Evolutionary conservation across 106 monocot species (phyloP).

Genomic region (Platanthera zijinensis): DNA sequence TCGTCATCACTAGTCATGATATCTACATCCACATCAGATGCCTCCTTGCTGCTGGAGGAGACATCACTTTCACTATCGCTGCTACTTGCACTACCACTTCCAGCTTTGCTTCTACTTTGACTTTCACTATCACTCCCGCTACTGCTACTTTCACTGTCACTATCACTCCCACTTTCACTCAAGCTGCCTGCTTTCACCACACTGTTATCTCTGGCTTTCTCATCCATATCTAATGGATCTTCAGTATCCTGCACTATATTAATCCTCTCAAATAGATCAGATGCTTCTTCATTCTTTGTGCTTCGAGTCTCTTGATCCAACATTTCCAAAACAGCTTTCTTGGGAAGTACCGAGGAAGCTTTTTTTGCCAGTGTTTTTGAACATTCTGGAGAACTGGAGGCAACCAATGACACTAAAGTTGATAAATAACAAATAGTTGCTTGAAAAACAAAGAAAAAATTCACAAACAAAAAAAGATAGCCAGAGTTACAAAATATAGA

Average conservation of each 20-base stretch:
- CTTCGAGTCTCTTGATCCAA: constrained; percentile 26
- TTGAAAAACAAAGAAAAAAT: neutral
- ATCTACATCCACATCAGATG: constrained; percentile 78
- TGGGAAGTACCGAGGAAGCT: constrained; percentile 16
- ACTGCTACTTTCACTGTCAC: constrained; percentile 65
- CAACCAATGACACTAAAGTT: neutral
- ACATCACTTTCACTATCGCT: constrained; percentile 91
- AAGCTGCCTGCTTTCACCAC: constrained; percentile 43
- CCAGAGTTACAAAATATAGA: neutral
- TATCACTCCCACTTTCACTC: constrained; percentile 86
- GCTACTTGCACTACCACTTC: constrained; percentile 83
- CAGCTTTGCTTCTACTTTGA: constrained; percentile 30
- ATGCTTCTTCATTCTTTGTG: constrained; percentile 29
- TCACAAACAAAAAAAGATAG: neutral
- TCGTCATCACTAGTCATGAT: constrained; percentile 87
- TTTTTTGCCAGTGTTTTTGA: constrained; percentile 13
- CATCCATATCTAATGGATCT: constrained; percentile 22
- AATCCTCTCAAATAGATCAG: constrained; percentile 43
- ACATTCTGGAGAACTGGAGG: constrained; percentile 42
- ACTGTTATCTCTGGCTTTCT: constrained; percentile 29
- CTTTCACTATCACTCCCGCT: constrained; percentile 83
- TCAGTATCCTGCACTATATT: constrained; percentile 27
- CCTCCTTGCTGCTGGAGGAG: constrained; percentile 89
- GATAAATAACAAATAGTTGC: neutral
- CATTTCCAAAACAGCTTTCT: constrained; percentile 23